Evolutionary conservation across 2,329 filamentous ascomycete species (phyloP).

Genomic region (Stachybotrys echinatus): DNA sequence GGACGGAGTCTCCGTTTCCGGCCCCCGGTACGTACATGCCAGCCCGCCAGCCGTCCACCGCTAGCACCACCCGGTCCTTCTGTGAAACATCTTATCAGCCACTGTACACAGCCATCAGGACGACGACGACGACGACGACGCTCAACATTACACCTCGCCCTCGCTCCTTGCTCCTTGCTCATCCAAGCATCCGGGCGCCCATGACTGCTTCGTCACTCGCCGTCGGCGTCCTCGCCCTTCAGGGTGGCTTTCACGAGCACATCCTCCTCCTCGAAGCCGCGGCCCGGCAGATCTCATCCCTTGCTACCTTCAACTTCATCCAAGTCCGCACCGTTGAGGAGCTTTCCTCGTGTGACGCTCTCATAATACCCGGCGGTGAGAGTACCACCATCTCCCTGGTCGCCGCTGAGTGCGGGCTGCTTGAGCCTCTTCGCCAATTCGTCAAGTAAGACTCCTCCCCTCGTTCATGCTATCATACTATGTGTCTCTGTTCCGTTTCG

Average conservation of each 20-base stretch:
- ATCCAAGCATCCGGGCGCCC: no score
- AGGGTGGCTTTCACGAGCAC: conserved; percentile 92
- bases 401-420: conserved; percentile 70
- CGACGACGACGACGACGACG: no score
- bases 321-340: conserved; percentile 75
- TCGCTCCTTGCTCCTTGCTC: not conserved
- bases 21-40: not conserved
- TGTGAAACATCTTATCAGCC: no score
- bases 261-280: conserved; percentile 69
- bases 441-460: conserved; percentile 62
- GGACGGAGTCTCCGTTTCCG: conserved; percentile 2
- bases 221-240: conserved; percentile 66
- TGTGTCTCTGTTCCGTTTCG: no score
- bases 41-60: not conserved
- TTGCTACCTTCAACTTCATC: conserved; percentile 53
- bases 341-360: conserved; percentile 68
- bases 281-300: conserved; percentile 39
- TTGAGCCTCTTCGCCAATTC: conserved; percentile 82
- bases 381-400: conserved; percentile 91
- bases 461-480: not conserved
- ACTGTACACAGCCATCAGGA: no score
- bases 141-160: no score
- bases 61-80: no score
- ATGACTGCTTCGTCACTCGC: conserved; percentile 30
- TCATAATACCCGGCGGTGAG: conserved; percentile 91